A percentile compares a stretch with the other conserved stretches of the same genome.
Evolutionary conservation across 768 basidiomycete genomes (phyloP).

Genomic region (Boletus sp.): DNA sequence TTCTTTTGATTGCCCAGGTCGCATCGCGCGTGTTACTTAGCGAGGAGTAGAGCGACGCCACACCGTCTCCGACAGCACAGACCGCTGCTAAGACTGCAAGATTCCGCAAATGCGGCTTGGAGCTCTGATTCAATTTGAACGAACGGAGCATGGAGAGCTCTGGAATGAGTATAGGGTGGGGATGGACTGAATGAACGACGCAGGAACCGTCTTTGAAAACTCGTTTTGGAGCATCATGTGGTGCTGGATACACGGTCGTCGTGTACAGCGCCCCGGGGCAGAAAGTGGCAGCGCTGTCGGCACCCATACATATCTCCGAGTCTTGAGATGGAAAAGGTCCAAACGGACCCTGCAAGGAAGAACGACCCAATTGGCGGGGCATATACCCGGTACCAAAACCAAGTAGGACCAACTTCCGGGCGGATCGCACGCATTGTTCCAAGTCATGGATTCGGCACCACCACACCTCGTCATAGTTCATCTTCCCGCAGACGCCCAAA

Average conservation of each 20-base stretch:
- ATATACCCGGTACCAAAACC: too few species aligned
- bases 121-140: slow-evolving; percentile 33
- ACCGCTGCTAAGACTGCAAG: slow-evolving; percentile 40
- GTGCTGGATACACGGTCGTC: slow-evolving; percentile 35
- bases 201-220: slow-evolving; percentile 40
- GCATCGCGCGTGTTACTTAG: slow-evolving; percentile 7
- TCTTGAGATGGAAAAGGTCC: background rate
- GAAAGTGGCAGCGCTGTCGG: background rate
- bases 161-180: slow-evolving; percentile 45
- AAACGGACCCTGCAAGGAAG: too few species aligned
- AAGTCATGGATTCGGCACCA: too few species aligned
- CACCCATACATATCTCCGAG: background rate
- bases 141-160: slow-evolving; percentile 34
- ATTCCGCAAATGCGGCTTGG: slow-evolving; percentile 38
- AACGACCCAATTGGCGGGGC: too few species aligned
- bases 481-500: too few species aligned
- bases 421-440: too few species aligned
- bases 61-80: slow-evolving; percentile 11
- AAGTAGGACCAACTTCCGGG: too few species aligned
- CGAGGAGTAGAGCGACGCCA: slow-evolving; percentile 13
- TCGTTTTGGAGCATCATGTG: slow-evolving; percentile 52
- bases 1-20: slow-evolving; percentile 4
- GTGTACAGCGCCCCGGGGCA: slow-evolving; percentile 7
- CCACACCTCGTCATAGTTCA: too few species aligned
- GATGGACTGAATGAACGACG: slow-evolving; percentile 33